Conservation (phyloP, 2,329 filamentous ascomycete species). For the Pseudopyricularia cyperi region DNA sequence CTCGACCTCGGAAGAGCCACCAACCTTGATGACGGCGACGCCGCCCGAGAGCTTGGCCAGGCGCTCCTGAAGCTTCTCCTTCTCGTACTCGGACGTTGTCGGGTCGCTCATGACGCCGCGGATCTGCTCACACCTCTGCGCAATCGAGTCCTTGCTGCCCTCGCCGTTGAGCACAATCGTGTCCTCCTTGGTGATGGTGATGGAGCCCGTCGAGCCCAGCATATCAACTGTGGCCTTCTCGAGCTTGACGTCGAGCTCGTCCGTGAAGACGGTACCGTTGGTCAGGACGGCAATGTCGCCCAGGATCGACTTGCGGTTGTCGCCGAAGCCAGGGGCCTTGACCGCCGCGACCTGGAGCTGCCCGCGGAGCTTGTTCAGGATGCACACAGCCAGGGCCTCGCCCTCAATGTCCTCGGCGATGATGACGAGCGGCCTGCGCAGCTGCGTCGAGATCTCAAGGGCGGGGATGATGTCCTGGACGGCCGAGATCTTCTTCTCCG, state of each 20-base stretch:
- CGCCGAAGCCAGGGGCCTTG: constrained; percentile 97
- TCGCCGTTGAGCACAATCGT: constrained; percentile 97
- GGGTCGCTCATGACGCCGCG: constrained; percentile 91
- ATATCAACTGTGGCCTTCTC: constrained; percentile 95
- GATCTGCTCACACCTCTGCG: constrained; percentile 98
- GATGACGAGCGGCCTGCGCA: constrained; percentile 91
- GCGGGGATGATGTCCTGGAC: constrained; percentile 98
- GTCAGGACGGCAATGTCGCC: constrained; percentile 92
- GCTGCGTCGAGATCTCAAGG: constrained; percentile 90
- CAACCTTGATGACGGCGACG: constrained; percentile 99
- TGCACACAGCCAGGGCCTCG: constrained; percentile 96
- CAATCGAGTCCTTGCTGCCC: constrained; percentile 83
- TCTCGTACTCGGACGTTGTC: constrained; percentile 95
- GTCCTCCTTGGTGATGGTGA: constrained; percentile 99
- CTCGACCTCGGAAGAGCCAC: constrained; percentile 94
- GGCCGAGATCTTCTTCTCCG: constrained; percentile 99
- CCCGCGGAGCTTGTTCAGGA: constrained; percentile 99
- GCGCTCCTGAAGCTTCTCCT: constrained; percentile 99
- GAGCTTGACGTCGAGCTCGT: constrained; percentile 97
- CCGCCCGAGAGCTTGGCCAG: constrained; percentile 97
- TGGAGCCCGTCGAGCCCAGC: constrained; percentile 93
- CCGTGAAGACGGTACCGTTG: constrained; percentile 94
- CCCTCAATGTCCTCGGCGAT: constrained; percentile 99
- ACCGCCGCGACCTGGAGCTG: constrained; percentile 97
- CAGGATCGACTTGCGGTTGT: constrained; percentile 99